A percentile compares a stretch with the other conserved stretches of the same genome.
Conservation (phyloP, 1,284 basidiomycete genomes). For the Afroboletus lepidellus region DNA sequence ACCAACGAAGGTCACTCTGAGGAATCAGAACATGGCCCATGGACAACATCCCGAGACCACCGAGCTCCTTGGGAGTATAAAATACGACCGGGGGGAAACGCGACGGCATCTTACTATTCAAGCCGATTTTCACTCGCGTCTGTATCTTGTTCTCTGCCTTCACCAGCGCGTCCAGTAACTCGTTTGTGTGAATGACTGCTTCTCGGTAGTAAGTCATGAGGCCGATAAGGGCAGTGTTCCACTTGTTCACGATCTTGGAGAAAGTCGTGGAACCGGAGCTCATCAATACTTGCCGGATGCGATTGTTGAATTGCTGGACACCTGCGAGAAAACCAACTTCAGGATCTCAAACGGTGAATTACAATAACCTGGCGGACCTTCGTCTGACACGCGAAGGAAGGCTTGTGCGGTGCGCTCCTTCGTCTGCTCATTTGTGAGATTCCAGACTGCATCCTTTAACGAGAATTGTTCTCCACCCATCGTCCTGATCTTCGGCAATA, state of each 20-base stretch:
- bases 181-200: conserved; percentile 97
- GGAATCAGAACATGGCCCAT: conserved; percentile 99
- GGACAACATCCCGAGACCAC: conserved; percentile 98
- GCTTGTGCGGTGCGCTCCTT: conserved; percentile 98
- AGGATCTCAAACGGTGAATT: conserved; percentile 12
- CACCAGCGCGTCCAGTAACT: conserved; percentile 90
- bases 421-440: conserved; percentile 91
- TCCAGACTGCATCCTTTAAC: conserved; percentile 97
- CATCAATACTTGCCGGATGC: conserved; percentile 97
- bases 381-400: conserved; percentile 95
- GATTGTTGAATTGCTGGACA: conserved; percentile 94
- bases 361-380: conserved; percentile 47
- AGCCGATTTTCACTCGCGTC: conserved; percentile 97
- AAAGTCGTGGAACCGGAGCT: conserved; percentile 98
- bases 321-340: conserved; percentile 43
- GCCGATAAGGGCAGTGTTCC: conserved; percentile 95
- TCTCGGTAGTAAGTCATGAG: conserved; percentile 99
- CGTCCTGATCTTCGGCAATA: conserved; percentile 92
- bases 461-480: conserved; percentile 96
- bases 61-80: conserved; percentile 94
- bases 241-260: conserved; percentile 99
- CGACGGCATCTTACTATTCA: conserved; percentile 99
- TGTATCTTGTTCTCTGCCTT: conserved; percentile 99
- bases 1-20: conserved; percentile 95
- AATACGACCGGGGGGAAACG: conserved; percentile 98